phyloP scores from a whole-genome alignment of 805 yeast species.

The Blastobotrys robertii region DNA sequence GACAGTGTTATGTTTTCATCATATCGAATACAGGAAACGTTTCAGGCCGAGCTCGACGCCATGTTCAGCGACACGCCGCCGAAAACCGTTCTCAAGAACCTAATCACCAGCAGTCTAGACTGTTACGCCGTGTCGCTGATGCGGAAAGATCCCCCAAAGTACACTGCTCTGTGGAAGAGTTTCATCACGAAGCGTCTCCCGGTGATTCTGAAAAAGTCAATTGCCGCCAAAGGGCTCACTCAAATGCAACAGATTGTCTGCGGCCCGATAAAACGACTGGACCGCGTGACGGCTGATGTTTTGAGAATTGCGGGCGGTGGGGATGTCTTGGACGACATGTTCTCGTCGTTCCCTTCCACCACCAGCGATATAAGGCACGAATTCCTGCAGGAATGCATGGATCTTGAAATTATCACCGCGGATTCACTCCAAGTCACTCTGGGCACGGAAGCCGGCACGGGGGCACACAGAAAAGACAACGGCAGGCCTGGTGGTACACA shows the following conservation, averaged over 20 bases:
- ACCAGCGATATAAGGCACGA: conserved; percentile 42
- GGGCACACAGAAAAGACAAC: neutral
- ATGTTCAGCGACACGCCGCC: conserved; percentile 4
- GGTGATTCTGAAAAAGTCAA: conserved; percentile 28
- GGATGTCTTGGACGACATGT: conserved; percentile 38
- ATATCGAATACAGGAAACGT: conserved; percentile 11
- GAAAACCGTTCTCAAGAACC: conserved; percentile 27
- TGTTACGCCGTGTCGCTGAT: conserved; percentile 32
- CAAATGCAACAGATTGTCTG: conserved; percentile 20
- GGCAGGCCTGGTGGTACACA: conserved; percentile 2
- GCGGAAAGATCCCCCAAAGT: conserved; percentile 26
- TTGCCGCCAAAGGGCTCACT: conserved; percentile 12
- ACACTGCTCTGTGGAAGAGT: conserved; percentile 35
- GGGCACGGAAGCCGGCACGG: conserved; percentile 13
- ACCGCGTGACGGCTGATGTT: conserved; percentile 29
- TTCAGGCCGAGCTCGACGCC: conserved; percentile 10
- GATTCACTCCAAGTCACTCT: conserved; percentile 21
- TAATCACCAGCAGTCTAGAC: conserved; percentile 37
- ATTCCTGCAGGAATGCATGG: conserved; percentile 37
- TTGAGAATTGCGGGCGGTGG: conserved; percentile 30
- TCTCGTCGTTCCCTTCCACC: conserved; percentile 40
- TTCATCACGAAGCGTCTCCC: conserved; percentile 42
- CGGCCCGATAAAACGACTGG: conserved; percentile 26
- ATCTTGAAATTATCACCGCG: conserved; percentile 33
- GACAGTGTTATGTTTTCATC: conserved; percentile 15